A percentile compares a stretch with the other conserved stretches of the same genome.
phyloP scores from a whole-genome alignment of 2,329 filamentous ascomycete species.

The Colletotrichum coccodes region DNA sequence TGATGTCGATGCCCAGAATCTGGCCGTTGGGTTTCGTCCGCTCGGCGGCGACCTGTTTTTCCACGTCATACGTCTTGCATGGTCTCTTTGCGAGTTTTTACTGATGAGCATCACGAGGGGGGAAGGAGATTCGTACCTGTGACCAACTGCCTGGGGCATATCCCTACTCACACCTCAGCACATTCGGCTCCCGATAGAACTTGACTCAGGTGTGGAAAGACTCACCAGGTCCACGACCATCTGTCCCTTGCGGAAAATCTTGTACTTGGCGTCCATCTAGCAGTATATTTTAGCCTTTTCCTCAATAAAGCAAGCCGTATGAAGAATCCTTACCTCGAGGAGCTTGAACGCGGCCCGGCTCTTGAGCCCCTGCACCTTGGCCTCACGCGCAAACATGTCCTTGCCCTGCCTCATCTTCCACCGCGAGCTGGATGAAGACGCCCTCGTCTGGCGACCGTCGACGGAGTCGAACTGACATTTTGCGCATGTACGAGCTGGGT shows the following conservation, averaged over 20 bases:
- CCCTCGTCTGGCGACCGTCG: conserved; percentile 1
- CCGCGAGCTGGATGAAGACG: conserved; percentile 71
- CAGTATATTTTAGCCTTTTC: background rate
- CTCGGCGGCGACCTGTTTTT: conserved; percentile 78
- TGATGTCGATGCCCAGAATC: conserved; percentile 92
- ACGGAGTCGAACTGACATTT: background rate
- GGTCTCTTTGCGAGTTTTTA: background rate
- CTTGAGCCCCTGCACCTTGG: conserved; percentile 83
- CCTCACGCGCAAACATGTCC: conserved; percentile 79
- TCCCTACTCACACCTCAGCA: conserved; percentile 59
- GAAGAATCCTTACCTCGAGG: conserved; percentile 72
- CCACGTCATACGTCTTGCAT: conserved; percentile 8
- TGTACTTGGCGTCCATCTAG: conserved; percentile 85
- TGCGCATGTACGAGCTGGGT: background rate
- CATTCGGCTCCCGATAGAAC: too few relatives aligned
- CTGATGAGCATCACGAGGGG: background rate
- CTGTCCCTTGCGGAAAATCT: conserved; percentile 80
- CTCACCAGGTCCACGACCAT: conserved; percentile 89
- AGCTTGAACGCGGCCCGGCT: conserved; percentile 95
- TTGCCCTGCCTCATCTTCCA: conserved; percentile 85
- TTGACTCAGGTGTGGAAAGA: conserved; percentile 8
- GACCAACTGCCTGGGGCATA: conserved; percentile 83
- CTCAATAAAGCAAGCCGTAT: background rate
- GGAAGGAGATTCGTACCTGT: conserved; percentile 56
- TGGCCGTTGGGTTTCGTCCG: conserved; percentile 80